phyloP scores from a whole-genome alignment of 495 filamentous ascomycete genomes.

The Penicillium cosmopolitanum region DNA sequence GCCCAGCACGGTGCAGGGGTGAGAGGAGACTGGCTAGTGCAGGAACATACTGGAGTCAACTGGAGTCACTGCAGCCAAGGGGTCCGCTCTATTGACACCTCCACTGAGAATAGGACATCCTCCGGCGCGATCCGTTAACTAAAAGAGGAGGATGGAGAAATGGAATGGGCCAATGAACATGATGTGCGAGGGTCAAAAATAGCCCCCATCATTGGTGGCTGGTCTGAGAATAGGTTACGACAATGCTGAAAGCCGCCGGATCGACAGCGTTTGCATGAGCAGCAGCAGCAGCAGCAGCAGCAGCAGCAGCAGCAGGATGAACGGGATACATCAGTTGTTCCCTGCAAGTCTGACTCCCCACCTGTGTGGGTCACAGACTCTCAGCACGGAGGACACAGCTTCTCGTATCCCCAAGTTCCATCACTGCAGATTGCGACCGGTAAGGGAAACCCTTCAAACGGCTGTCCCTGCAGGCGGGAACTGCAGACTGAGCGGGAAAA shows the following conservation, averaged over 20 bases:
- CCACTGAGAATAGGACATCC: neutral
- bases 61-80: neutral
- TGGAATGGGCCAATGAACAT: neutral
- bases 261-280: slow-evolving; percentile 10
- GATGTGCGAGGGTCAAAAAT: neutral
- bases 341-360: neutral
- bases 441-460: neutral
- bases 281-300: neutral
- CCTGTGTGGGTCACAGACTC: neutral
- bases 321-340: neutral
- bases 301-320: neutral
- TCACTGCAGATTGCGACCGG: neutral
- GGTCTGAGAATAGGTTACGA: neutral
- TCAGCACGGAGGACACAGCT: too few relatives aligned
- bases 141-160: neutral
- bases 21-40: neutral
- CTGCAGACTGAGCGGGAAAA: too few relatives aligned
- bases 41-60: neutral
- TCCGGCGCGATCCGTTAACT: slow-evolving; percentile 2
- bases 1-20: neutral
- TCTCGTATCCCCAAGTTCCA: too few relatives aligned
- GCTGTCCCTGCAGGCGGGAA: too few relatives aligned
- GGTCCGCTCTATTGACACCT: neutral
- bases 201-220: neutral
- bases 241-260: neutral